Evolutionary conservation across 108 stramenopile species (phyloP).

Genomic region (Nannochloropsis oceanica): DNA sequence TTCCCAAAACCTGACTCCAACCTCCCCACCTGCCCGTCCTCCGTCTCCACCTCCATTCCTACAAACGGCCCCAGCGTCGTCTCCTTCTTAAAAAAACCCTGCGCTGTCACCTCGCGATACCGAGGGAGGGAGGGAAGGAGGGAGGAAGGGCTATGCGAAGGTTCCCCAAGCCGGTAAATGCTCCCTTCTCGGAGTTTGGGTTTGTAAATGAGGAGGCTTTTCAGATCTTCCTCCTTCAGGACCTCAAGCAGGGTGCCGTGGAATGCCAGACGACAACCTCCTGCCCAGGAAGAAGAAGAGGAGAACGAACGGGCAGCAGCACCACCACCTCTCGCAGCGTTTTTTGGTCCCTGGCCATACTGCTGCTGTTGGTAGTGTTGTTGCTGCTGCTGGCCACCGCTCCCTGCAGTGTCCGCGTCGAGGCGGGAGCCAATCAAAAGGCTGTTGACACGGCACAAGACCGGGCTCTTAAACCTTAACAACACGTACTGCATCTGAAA

Average conservation of each 20-base stretch:
- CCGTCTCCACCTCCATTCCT: slow-evolving; percentile 17
- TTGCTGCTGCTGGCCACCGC: neutral
- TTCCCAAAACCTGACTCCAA: slow-evolving; percentile 15
- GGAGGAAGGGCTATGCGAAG: neutral
- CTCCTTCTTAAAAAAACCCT: slow-evolving; percentile 19
- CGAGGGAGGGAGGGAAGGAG: neutral
- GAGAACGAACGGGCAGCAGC: neutral
- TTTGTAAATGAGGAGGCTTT: neutral
- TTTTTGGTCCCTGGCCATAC: no score
- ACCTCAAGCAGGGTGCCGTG: neutral
- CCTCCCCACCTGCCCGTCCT: slow-evolving; percentile 19
- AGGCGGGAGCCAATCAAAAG: slow-evolving; percentile 79
- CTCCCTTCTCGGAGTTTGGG: neutral
- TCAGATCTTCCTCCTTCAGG: neutral
- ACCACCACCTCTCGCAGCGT: no score
- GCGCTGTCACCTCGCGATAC: slow-evolving; percentile 5
- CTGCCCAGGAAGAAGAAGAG: neutral
- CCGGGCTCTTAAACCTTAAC: slow-evolving; percentile 68
- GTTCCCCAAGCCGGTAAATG: neutral
- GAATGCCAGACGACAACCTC: neutral
- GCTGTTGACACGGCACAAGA: slow-evolving; percentile 64
- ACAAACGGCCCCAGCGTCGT: slow-evolving; percentile 12
- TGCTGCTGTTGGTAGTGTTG: neutral
- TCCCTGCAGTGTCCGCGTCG: slow-evolving; percentile 44
- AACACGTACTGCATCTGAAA: slow-evolving; percentile 70